Evolutionary conservation across 2,329 filamentous ascomycete genomes (phyloP), one percentile per base, ranked within the genome.

Genomic region (Exophiala xenobiotica): DNA sequence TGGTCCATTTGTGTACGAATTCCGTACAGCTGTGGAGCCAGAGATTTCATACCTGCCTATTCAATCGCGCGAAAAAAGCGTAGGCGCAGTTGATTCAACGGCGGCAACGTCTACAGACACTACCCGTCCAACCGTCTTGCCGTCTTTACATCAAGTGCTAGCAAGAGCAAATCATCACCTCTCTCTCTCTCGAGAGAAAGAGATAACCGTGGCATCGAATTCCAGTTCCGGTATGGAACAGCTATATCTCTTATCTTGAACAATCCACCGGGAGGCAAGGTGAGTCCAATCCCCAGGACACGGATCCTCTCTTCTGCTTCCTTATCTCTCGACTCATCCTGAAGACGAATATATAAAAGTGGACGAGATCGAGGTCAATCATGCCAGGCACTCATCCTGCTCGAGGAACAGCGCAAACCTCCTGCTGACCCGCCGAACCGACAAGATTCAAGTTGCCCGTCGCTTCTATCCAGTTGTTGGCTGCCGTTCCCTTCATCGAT

Each of bases 181-280:
- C n/a, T n/a, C n/a, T n/a, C n/a, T n/a, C n/a, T n/a, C n/a, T n/a
- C n/a, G n/a, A 11, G 29, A 24, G 18, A 24, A 2, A 23, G 1
- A 24, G 38, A 40, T 40, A 40, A 14, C 37, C 14, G 22, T 39
- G 7, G 19, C 38, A 40, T 23, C 19, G 38, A 40, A 40, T n/a
- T 40, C 20, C 38, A 40, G 11, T n/a, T 40, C 20, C 14, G 38
- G 19, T 2, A 40, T 40, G 8, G 8, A 20, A 12, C 9, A 22
- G 3, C 19, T 24, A 22, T 12, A 24, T 40, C 11, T 22, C 38
- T 40, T 40, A 40, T 40, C 38, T 40, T 40, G n/a, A 20, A 24
- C 14, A 24, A 9, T 4, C 38, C 19, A n/a, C 3, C 20, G 38
- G 20, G 19, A 40, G 9, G 19, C 38, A 40, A 40, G 20, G 3